A percentile compares a stretch with the other conserved stretches of the same genome.
Evolutionary conservation across 2,329 filamentous ascomycete genomes (phyloP).

Genomic region (Colletotrichum tabaci): DNA sequence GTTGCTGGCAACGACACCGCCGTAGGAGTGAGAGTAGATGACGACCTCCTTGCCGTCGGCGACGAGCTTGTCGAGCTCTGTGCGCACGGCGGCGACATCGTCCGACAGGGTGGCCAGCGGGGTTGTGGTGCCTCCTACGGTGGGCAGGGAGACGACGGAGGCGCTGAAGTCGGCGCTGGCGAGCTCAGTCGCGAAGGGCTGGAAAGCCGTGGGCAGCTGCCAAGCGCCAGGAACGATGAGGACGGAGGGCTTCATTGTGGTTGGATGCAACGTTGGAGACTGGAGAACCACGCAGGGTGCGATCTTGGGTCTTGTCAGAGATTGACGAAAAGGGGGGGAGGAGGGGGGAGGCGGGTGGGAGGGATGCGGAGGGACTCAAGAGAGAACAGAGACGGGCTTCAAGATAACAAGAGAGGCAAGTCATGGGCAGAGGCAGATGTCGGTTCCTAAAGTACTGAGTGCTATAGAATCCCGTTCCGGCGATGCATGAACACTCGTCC

Average conservation of each 20-base stretch:
- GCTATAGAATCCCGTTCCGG: neutral
- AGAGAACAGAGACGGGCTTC: slow-evolving; percentile 23
- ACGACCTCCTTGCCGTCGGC: slow-evolving; percentile 57
- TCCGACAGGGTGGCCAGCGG: slow-evolving; percentile 46
- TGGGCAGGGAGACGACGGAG: slow-evolving; percentile 50
- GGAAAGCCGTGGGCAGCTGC: slow-evolving; percentile 52
- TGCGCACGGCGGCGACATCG: slow-evolving; percentile 53
- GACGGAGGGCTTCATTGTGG: slow-evolving; percentile 46
- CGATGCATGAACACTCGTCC: slow-evolving; percentile 17
- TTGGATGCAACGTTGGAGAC: neutral
- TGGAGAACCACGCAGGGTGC: neutral
- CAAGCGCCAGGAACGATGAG: slow-evolving; percentile 59
- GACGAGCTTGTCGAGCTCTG: slow-evolving; percentile 47
- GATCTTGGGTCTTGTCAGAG: slow-evolving; percentile 27
- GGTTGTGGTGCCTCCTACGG: slow-evolving; percentile 50
- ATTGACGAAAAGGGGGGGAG: slow-evolving; percentile 12
- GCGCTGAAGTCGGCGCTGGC: slow-evolving; percentile 45
- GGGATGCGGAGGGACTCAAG: neutral
- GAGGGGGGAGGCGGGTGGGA: neutral
- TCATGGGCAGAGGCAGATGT: slow-evolving; percentile 24
- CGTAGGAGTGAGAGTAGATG: slow-evolving; percentile 60
- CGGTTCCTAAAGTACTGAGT: slow-evolving; percentile 32
- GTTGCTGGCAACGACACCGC: slow-evolving; percentile 56
- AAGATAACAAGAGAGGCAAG: neutral
- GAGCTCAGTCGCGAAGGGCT: slow-evolving; percentile 36